Conservation (phyloP, 805 yeast species). For the Myxozyma monticola region DNA sequence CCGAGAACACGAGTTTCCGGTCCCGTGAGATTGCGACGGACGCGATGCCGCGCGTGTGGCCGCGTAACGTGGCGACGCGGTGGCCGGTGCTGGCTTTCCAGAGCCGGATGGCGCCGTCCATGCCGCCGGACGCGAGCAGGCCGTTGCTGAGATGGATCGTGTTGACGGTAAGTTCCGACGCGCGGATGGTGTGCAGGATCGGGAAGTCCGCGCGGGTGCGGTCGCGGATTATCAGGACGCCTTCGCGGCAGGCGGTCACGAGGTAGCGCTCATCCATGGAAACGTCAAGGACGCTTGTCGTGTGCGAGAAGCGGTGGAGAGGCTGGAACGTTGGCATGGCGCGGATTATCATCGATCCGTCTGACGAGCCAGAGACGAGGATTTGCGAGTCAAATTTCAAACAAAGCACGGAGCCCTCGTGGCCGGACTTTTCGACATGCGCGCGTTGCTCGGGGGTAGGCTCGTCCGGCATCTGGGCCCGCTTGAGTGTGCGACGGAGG, state of each 20-base stretch:
- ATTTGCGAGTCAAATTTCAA: slow-evolving; percentile 34
- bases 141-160: slow-evolving; percentile 35
- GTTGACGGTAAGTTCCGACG: slow-evolving; percentile 42
- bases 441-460: neutral
- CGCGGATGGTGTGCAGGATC: slow-evolving; percentile 30
- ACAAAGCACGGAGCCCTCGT: slow-evolving; percentile 40
- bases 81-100: slow-evolving; percentile 79
- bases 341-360: slow-evolving; percentile 40
- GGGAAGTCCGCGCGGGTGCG: slow-evolving; percentile 24
- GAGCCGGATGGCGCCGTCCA: slow-evolving; percentile 77
- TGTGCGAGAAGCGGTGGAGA: slow-evolving; percentile 33
- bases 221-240: slow-evolving; percentile 37
- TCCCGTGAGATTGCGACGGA: slow-evolving; percentile 76
- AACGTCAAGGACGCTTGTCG: slow-evolving; percentile 37
- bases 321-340: slow-evolving; percentile 32
- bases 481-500: slow-evolving; percentile 28
- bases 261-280: slow-evolving; percentile 33
- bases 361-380: slow-evolving; percentile 41
- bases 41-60: slow-evolving; percentile 82
- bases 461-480: neutral
- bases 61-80: slow-evolving; percentile 63
- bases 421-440: slow-evolving; percentile 24
- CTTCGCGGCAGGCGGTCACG: slow-evolving; percentile 41
- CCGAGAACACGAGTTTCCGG: slow-evolving; percentile 70
- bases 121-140: slow-evolving; percentile 43